Percentiles rank a stretch among this genome's conserved stretches.
These are phyloP conservation scores for Jamesozyma gamospora DNA, from an alignment of 805 yeast species.

Conservation along the genomic window DNA sequence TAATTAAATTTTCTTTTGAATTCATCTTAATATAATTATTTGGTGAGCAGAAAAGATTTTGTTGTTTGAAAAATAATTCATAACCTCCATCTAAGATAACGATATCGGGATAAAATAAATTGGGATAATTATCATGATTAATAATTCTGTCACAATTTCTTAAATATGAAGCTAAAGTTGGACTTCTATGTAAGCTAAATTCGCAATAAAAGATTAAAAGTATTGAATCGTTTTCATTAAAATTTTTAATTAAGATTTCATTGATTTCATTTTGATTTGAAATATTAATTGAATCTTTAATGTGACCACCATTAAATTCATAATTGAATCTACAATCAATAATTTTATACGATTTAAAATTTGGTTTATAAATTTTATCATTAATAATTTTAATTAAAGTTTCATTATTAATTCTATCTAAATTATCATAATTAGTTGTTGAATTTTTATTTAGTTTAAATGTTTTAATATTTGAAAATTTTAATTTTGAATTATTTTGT, in stretches of 20 bases:
- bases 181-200: slow-evolving; percentile 89
- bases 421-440: too few species aligned
- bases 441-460: too few species aligned
- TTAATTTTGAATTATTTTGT: too few species aligned
- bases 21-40: slow-evolving; percentile 81
- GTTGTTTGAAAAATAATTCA: slow-evolving; percentile 57
- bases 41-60: slow-evolving; percentile 55
- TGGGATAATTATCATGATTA: slow-evolving; percentile 70
- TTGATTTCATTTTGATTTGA: slow-evolving; percentile 64
- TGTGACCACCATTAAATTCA: slow-evolving; percentile 90
- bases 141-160: slow-evolving; percentile 71
- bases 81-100: slow-evolving; percentile 88
- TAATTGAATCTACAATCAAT: slow-evolving; percentile 90
- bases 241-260: slow-evolving; percentile 34
- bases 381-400: slow-evolving; percentile 33
- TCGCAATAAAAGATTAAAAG: slow-evolving; percentile 88
- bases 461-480: too few species aligned
- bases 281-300: slow-evolving; percentile 69
- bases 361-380: slow-evolving; percentile 30
- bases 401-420: slow-evolving; percentile 36
- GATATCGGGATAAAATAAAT: slow-evolving; percentile 78
- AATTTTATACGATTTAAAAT: slow-evolving; percentile 48
- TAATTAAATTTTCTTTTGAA: slow-evolving; percentile 25
- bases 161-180: slow-evolving; percentile 78
- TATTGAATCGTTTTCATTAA: background rate